Evolutionary conservation across 2,329 filamentous ascomycete genomes (phyloP).

Genomic region (Nemania serpens): DNA sequence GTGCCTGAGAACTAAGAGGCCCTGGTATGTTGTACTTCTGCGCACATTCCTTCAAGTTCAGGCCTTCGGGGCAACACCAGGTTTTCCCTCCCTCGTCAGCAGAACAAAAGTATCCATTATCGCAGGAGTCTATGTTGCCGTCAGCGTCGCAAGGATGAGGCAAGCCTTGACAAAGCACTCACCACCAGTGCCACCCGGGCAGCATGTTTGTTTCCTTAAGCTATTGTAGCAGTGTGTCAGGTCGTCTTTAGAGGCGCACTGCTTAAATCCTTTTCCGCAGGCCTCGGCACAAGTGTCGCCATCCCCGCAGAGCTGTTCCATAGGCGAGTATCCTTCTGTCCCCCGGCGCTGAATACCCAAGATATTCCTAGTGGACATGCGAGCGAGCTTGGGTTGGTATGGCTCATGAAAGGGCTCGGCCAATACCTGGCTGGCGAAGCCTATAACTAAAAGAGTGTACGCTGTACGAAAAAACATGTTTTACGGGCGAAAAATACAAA

Average conservation of each 20-base stretch:
- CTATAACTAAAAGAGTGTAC: slow-evolving; percentile 32
- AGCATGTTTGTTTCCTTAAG: slow-evolving; percentile 58
- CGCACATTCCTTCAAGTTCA: slow-evolving; percentile 60
- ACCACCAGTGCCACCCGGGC: slow-evolving; percentile 61
- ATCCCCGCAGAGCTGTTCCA: slow-evolving; percentile 36
- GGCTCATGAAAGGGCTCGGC: slow-evolving; percentile 35
- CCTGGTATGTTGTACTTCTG: slow-evolving; percentile 54
- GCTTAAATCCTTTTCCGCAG: slow-evolving; percentile 41
- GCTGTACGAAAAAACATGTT: slow-evolving; percentile 34
- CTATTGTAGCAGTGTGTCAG: slow-evolving; percentile 64
- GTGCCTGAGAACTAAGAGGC: slow-evolving; percentile 52
- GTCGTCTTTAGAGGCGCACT: slow-evolving; percentile 46
- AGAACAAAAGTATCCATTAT: slow-evolving; percentile 66
- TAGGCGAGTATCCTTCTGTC: slow-evolving; percentile 37
- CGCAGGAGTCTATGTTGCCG: slow-evolving; percentile 59
- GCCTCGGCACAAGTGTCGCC: slow-evolving; percentile 42
- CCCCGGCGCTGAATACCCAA: slow-evolving; percentile 35
- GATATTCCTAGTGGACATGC: slow-evolving; percentile 37
- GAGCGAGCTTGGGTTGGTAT: slow-evolving; percentile 35
- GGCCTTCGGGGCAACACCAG: slow-evolving; percentile 64
- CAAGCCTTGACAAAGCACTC: slow-evolving; percentile 39
- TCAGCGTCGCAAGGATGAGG: slow-evolving; percentile 15
- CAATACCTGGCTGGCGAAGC: slow-evolving; percentile 33
- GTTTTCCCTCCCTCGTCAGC: slow-evolving; percentile 55
- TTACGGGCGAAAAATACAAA: not conserved